Base-by-base conservation (phyloP, 495 filamentous ascomycete species). In the Aspergillus panamensis region DNA sequence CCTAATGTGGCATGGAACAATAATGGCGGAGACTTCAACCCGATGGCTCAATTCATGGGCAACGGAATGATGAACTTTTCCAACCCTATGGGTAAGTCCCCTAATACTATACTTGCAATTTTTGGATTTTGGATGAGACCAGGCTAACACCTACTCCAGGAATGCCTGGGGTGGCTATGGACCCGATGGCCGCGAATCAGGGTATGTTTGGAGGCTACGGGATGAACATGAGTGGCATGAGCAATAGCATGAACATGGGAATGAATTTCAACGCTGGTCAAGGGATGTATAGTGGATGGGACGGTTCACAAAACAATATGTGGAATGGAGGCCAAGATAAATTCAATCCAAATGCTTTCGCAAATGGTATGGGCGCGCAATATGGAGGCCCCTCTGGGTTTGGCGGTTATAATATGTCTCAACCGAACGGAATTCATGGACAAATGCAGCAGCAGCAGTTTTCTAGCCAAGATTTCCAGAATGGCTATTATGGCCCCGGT, bases 201-300 rank as follows among this genome's bases (percentile, higher is more conserved):
- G 86, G 83, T 71, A 93, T 95, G 87, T 90, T 89, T 82, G 87
- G 88, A 73, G 89, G 87, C 57, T 93, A 86, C 76, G 86, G 86
- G 78, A 91, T 92, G 88, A 89, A 87, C 82, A 93, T 93, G 87
- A 87, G 86, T 83, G 87, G 87, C 79, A 92, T 91, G 89, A 89
- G 85, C 78, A 89, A 87, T 83, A 89, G 87, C 73, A 91, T 94
- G 89, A 86, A 86, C 65, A 86, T 87, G 84, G 88, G 86, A 75
- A 76, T 81, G 78, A 89, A 86, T 63, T 92, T 84, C 80, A 84
- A 86, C 74, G 75, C 76, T 55, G 81, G 79, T 64, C 81, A 84
- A 69, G 76, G 77, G 65, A 80, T 78, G 72, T 83, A 83, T 80
- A 83, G 83, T 72, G 82, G 82, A 71, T 84, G 82, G 81, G 82